Evolutionary conservation across 2,329 filamentous ascomycete genomes (phyloP).

Genomic region (Ceratocystis eucalypticola): DNA sequence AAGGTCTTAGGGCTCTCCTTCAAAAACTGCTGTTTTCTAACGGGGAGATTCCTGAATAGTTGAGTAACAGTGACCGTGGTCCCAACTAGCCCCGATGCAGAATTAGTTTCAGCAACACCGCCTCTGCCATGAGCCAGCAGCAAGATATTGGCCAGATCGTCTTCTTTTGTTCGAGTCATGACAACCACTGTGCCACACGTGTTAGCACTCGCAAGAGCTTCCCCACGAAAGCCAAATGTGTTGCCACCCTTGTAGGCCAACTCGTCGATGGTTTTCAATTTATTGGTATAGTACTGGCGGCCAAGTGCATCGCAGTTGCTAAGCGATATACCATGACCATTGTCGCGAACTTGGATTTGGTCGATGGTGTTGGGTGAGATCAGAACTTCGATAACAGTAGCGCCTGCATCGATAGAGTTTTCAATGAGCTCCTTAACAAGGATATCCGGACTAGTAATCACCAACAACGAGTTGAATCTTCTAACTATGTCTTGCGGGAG

Average conservation of each 20-base stretch:
- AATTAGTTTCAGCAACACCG: constrained; percentile 25
- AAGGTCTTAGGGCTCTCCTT: constrained; percentile 46
- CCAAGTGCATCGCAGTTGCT: constrained; percentile 50
- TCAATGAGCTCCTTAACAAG: constrained; percentile 67
- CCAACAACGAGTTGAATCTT: constrained; percentile 47
- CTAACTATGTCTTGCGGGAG: constrained; percentile 38
- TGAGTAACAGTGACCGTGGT: constrained; percentile 50
- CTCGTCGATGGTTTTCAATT: constrained; percentile 51
- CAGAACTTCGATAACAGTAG: constrained; percentile 50
- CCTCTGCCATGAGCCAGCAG: constrained; percentile 29
- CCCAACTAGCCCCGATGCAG: constrained; percentile 45
- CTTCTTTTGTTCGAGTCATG: constrained; percentile 49
- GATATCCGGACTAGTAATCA: constrained; percentile 44
- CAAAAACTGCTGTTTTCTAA: constrained; percentile 44
- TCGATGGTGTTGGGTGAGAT: constrained; percentile 54
- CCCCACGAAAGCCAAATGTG: constrained; percentile 62
- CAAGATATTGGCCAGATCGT: constrained; percentile 43
- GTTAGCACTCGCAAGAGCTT: constrained; percentile 55
- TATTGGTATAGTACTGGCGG: constrained; percentile 60
- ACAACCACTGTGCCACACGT: constrained; percentile 46
- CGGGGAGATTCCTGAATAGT: constrained; percentile 48
- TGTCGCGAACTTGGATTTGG: constrained; percentile 56
- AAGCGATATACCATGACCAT: constrained; percentile 55
- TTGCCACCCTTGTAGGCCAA: constrained; percentile 41
- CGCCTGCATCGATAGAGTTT: constrained; percentile 60